Percentiles rank a stretch among this genome's conserved stretches.
These are phyloP conservation scores for Wickerhamomyces queroliae DNA, from an alignment of 805 yeast species.

Conservation along the genomic window DNA sequence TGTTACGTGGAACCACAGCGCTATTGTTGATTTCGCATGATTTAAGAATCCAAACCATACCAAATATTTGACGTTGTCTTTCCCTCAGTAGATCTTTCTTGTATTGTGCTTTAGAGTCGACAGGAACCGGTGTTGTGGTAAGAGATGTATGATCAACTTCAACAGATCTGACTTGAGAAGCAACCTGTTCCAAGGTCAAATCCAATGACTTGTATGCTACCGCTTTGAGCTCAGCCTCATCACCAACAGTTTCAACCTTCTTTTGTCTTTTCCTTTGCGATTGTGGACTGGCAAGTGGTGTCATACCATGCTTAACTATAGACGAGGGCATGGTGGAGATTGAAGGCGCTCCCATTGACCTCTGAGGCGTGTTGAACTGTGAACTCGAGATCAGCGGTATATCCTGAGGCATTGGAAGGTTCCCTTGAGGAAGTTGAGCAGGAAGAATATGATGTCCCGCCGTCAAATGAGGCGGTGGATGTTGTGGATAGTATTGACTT, in stretches of 20 bases:
- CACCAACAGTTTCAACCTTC: conserved; percentile 23
- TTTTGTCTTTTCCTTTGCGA: conserved; percentile 20
- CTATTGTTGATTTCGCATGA: conserved; percentile 46
- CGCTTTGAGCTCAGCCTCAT: conserved; percentile 31
- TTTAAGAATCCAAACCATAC: conserved; percentile 73
- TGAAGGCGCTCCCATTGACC: conserved; percentile 11
- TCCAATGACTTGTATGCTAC: conserved; percentile 25
- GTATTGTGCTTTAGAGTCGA: conserved; percentile 22
- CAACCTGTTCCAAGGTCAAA: conserved; percentile 36
- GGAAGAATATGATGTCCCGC: conserved; percentile 5
- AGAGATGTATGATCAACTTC: conserved; percentile 24
- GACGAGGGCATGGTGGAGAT: conserved; percentile 4
- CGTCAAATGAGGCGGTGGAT: conserved; percentile 9
- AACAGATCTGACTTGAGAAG: conserved; percentile 36
- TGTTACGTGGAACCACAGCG: conserved; percentile 57
- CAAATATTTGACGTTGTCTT: conserved; percentile 70
- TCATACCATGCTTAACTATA: conserved; percentile 2
- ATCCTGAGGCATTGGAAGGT: conserved; percentile 1
- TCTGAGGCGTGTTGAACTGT: conserved; percentile 21
- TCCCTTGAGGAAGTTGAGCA: conserved; percentile 3
- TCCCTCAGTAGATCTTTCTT: conserved; percentile 37
- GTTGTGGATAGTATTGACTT: conserved; percentile 7
- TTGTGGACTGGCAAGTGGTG: conserved; percentile 11
- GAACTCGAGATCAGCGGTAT: not conserved
- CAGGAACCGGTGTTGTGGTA: conserved; percentile 18